Base-by-base conservation (phyloP, 495 filamentous ascomycete genomes). In the Penicillium alfredii region DNA sequence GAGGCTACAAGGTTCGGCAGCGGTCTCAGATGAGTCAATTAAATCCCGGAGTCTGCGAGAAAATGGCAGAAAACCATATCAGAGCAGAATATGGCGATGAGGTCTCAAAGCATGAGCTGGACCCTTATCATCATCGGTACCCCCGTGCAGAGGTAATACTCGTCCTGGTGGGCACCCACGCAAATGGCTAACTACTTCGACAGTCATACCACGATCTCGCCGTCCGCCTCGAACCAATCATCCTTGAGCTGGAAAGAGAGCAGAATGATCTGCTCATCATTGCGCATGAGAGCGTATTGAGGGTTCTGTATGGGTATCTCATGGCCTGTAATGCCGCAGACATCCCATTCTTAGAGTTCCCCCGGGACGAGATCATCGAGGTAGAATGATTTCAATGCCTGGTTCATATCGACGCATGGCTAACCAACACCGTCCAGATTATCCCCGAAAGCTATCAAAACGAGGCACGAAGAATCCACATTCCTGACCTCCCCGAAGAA, bases 281-380 rank as follows among this genome's bases (percentile, higher is more conserved):
- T 56, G 93, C 93, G 9, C 93, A 99, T 54, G 93, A 99, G 60
- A 90, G 84, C 41, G 93, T 99, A 8, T 69, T 99, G 30, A 84
- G 93, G 31, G 93, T 99, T 26, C 69, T 99, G 15, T 99, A 97
- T 54, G 89, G 90, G 8, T 99, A 99, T 55, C 73, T 97, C 22
- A 97, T 97, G 93, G 93, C 94, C 40, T 97, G 93, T 64, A 88
- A 86, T 61, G 89, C 93, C n/a, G 81, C 79, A 45, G 88, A 94
- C 49, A 99, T 99, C 42, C 93, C 93, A 11, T 83, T 79, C 49
- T 75, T 99, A 38, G 84, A 86, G 42, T 99, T 99, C 53, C 89
- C 92, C 8, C 82, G 93, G 7, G 82, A 99, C 57, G 88, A 97
- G 56, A 95, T 99, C 48, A 88, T 99, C 52, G 93, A 98, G 74